Evolutionary conservation across 176 grass and related monocot species (phyloP).

Genomic region (Hyparrhenia diplandra): DNA sequence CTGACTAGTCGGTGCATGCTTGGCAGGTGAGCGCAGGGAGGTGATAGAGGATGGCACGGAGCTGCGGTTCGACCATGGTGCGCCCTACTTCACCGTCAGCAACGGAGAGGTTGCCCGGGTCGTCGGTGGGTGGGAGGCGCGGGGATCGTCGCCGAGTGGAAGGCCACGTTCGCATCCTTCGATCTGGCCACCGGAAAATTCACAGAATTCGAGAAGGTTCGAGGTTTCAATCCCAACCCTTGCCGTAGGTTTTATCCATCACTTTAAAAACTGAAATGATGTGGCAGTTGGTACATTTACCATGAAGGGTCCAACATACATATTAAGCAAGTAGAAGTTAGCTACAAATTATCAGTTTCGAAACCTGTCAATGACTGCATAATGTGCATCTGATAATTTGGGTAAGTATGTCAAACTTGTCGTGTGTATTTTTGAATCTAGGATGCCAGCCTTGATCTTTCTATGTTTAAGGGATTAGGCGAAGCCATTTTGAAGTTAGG

Average conservation of each 20-base stretch:
- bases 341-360: background rate
- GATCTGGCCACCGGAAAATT: conserved; percentile 53
- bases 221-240: background rate
- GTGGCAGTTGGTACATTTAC: background rate
- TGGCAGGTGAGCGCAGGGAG: conserved; percentile 46
- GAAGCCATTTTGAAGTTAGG: background rate
- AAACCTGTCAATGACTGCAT: background rate
- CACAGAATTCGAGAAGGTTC: conserved; percentile 58
- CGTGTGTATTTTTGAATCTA: background rate
- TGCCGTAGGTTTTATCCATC: background rate
- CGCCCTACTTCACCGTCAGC: conserved; percentile 72
- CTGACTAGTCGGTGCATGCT: conserved; percentile 25
- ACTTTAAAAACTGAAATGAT: background rate
- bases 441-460: background rate
- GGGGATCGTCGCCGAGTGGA: conserved; percentile 74
- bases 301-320: background rate
- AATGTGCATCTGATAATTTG: background rate
- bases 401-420: background rate
- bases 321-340: background rate
- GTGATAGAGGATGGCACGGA: conserved; percentile 60
- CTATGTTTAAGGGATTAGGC: background rate
- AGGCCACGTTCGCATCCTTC: conserved; percentile 60
- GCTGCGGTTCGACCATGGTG: conserved; percentile 84
- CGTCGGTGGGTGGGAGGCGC: conserved; percentile 64
- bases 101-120: conserved; percentile 64